Base-by-base conservation (phyloP, 306 rosid species). In the Begonia masoniana region DNA sequence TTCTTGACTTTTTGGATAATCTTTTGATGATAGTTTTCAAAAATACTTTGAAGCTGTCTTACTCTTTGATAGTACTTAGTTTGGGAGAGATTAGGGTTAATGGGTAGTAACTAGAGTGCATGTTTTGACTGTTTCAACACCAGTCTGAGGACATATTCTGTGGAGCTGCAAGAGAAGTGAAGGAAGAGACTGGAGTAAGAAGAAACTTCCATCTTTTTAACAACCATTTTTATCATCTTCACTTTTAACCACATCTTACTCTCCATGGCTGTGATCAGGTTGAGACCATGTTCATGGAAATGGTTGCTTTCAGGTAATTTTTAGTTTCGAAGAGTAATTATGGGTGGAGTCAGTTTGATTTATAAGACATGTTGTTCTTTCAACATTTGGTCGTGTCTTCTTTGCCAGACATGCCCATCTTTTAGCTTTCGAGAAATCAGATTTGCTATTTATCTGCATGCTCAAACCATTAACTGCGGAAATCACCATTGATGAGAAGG, bases 161-260 rank as follows among this genome's bases (percentile, higher is more conserved):
- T 26, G 75, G 72, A 58, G 72, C 66, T 41, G 23, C 55, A 43
- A 64, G 75, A 59, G 78, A 76, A 76, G 78, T 76, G 47, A 76
- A 71, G 67, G 82, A 76, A 47, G 82, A 76, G 67, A 71, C 82
- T 43, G 75, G 72, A 19, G 82, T 76, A 65, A 60, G 54, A 39
- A 56, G 17, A 26, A 26, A 26, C 35, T 26, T 3, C 2, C 35
- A 3, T 43, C 0, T 45, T 45, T 45, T 45, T 13, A 45, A 55
- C 3, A 9, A 10, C 48, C 55, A 57, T 50, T 4, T 56, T 61
- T 55, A 12, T n/a, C 16, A 21, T n/a, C 14, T 45, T 10, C 13
- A 5, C 7, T 31, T 31, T 31, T 14, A 21, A 53, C 31, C 54
- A 11, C 14, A 62, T 51, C 26, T 47, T 10, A 12, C 14, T 43